These are phyloP conservation scores for Fragaria iinumae DNA, from an alignment of 306 rosid genomes.

Conservation along the genomic window DNA sequence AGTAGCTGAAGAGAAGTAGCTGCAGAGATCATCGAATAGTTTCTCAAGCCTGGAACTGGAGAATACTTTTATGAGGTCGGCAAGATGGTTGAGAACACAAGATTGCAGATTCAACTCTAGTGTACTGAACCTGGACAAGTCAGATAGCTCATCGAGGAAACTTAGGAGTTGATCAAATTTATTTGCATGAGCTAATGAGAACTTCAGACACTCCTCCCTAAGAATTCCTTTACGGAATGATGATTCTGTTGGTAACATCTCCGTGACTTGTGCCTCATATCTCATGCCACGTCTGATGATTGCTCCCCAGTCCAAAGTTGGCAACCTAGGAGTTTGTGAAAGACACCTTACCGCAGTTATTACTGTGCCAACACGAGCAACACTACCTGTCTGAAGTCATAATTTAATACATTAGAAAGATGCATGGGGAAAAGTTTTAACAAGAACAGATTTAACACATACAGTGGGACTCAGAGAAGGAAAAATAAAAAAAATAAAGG, in stretches of 20 bases:
- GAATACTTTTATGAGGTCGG: conserved; percentile 64
- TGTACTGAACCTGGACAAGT: conserved; percentile 68
- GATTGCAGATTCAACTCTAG: conserved; percentile 74
- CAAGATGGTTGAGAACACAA: conserved; percentile 66
- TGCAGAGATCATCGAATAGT: conserved; percentile 55
- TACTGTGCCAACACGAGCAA: conserved; percentile 37
- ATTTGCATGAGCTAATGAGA: conserved; percentile 81
- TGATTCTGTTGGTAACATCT: conserved; percentile 34
- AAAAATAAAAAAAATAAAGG: no score
- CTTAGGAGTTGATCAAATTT: conserved; percentile 69
- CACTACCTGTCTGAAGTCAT: conserved; percentile 46
- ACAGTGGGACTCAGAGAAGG: neutral
- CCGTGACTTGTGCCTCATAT: conserved; percentile 56
- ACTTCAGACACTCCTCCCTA: conserved; percentile 71
- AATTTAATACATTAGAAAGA: conserved; percentile 27
- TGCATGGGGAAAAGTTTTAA: neutral
- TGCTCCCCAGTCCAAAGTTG: conserved; percentile 84
- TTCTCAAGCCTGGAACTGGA: conserved; percentile 81
- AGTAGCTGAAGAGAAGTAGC: conserved; percentile 49
- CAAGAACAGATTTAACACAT: neutral
- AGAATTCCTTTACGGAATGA: conserved; percentile 50
- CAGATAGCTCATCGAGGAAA: conserved; percentile 89
- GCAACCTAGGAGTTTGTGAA: conserved; percentile 89
- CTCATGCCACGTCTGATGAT: conserved; percentile 83
- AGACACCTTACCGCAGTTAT: conserved; percentile 72